Base-by-base conservation (phyloP, 2,329 filamentous ascomycete genomes). In the Didymella sp. region DNA sequence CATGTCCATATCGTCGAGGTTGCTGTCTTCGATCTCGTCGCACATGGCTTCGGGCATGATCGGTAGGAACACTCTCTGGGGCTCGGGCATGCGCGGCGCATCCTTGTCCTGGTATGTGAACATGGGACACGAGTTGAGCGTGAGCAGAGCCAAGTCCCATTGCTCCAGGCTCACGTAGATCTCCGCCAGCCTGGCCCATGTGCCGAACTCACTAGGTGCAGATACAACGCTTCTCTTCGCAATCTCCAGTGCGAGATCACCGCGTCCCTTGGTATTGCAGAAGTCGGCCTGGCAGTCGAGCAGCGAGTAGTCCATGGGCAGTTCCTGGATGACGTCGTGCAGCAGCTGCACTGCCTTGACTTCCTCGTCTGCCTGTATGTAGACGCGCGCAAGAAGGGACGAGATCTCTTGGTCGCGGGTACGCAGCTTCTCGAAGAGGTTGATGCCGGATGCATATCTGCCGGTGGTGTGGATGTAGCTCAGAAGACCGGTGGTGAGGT, bases 101-200 rank as follows among this genome's bases (percentile, higher is more conserved):
- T 99, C 95, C 77, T 97, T 98, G 78, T 99, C 95, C 77, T 98
- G 95, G 76, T 99, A 98, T 6, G 95, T 99, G 77, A 99, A 99
- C 95, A 99, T 99, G 8, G 95, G 95, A 76, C 95, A 99, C 17
- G 95, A 99, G 79, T 99, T 99, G 49, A 99, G 84, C 4, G 95
- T 98, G 5, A 96, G 88, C 22, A 99, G 84, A 0, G 95, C 95
- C 66, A 98, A 87, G 72, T 98, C 95, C 92, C 95, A 99, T 73
- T 96, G 91, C 74, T 99, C 95, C 78, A 96, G 86, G 46, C 89
- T 86, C 52, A 98, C 91, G 68, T 99, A 99, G 28, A 98, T 90
- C 73, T 98, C 92, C 2, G 93, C 93, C 61, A 99, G 79, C 55
- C 93, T 85, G 55, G 95, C 94, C 95, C 95, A 99, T 0, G 95